Percentiles rank a stretch among this genome's conserved stretches.
Conservation (phyloP, 139 green algal genomes). For the Limnomonas spitsbergensis region DNA sequence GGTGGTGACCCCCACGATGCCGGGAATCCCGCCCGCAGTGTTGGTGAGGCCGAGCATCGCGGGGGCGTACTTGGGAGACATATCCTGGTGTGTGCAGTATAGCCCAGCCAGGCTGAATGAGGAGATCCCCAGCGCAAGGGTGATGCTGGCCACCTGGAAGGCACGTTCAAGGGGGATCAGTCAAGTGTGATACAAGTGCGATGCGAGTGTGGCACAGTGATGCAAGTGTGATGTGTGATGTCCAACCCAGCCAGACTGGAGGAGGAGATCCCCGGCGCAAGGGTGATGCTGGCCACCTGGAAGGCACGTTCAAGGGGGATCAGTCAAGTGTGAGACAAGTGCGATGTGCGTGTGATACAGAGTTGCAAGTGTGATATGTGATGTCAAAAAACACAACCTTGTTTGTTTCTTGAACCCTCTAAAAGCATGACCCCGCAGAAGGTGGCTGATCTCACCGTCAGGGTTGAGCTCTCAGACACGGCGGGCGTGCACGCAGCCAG, state of each 20-base stretch:
- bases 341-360: background rate
- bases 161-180: background rate
- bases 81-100: slow-evolving; percentile 96
- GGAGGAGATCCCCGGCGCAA: slow-evolving; percentile 48
- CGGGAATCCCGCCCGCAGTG: slow-evolving; percentile 80
- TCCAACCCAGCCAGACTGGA: slow-evolving; percentile 88
- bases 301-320: background rate
- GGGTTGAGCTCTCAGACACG: background rate
- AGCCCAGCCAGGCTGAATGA: slow-evolving; percentile 81
- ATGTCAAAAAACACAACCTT: slow-evolving; percentile 75
- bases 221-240: slow-evolving; percentile 83
- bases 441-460: too few relatives aligned
- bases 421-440: too few relatives aligned
- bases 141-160: slow-evolving; percentile 2
- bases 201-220: background rate
- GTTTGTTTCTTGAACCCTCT: background rate
- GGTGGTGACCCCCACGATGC: slow-evolving; percentile 82
- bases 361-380: slow-evolving; percentile 73
- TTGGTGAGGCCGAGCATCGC: slow-evolving; percentile 93
- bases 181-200: background rate
- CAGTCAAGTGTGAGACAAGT: background rate
- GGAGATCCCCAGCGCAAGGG: slow-evolving; percentile 43
- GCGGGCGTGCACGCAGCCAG: background rate
- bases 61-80: slow-evolving; percentile 83
- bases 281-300: slow-evolving; percentile 2